Evolutionary conservation across 2,329 filamentous ascomycete genomes (phyloP).

Genomic region (Rhynchosporium agropyri): DNA sequence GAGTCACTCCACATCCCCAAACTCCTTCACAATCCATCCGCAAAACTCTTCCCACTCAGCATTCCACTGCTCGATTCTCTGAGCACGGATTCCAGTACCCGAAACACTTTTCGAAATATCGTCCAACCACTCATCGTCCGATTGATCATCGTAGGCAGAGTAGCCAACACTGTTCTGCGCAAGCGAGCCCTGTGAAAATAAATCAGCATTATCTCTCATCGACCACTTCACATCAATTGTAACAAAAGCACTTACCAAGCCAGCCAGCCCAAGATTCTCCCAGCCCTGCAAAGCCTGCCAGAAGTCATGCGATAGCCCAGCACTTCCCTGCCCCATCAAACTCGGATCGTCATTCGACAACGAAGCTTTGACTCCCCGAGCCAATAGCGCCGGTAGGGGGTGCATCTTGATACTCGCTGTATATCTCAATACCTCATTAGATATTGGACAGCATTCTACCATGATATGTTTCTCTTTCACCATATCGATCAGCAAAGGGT

Average conservation of each 20-base stretch:
- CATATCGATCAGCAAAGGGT: constrained; percentile 82
- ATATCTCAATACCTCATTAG: constrained; percentile 82
- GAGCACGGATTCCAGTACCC: constrained; percentile 68
- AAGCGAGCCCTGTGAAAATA: constrained; percentile 46
- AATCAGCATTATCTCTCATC: constrained; percentile 9
- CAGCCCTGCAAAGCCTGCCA: constrained; percentile 89
- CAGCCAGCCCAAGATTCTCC: constrained; percentile 83
- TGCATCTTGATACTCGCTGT: constrained; percentile 74
- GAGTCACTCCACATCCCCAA: constrained; percentile 33
- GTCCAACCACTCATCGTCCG: constrained; percentile 67
- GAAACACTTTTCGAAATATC: constrained; percentile 72
- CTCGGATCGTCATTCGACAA: constrained; percentile 90
- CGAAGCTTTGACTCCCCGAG: constrained; percentile 77
- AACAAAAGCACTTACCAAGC: constrained; percentile 61
- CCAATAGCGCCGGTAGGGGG: constrained; percentile 77
- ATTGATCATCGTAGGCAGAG: constrained; percentile 81
- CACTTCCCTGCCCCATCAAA: constrained; percentile 79
- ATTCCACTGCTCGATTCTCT: constrained; percentile 74
- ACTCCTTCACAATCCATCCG: constrained; percentile 81
- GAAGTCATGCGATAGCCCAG: constrained; percentile 84
- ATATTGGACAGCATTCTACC: constrained; percentile 85
- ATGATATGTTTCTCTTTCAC: constrained; percentile 83
- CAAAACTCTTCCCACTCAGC: constrained; percentile 85
- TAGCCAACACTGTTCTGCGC: constrained; percentile 90
- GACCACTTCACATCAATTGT: neutral